Percentiles rank a stretch among this genome's conserved stretches.
These are phyloP conservation scores for Pyrenula massariospora DNA, from an alignment of 495 filamentous ascomycete species.

Conservation along the genomic window DNA sequence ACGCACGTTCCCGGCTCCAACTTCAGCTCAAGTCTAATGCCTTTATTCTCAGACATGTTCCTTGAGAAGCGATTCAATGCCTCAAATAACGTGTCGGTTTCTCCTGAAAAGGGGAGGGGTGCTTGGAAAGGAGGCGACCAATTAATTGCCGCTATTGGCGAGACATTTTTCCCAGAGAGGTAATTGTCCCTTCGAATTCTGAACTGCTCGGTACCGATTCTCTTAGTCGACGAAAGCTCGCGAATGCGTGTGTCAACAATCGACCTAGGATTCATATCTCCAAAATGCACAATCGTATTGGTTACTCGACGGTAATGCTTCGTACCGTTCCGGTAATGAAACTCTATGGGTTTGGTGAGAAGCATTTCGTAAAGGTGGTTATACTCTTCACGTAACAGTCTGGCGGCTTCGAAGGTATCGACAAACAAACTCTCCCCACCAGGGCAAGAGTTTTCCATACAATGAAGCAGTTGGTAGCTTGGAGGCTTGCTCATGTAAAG, in stretches of 20 bases:
- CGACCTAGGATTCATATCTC: background rate
- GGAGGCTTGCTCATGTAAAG: conserved; percentile 76
- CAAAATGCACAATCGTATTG: background rate
- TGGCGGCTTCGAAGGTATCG: conserved; percentile 55
- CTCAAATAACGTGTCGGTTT: conserved; percentile 6
- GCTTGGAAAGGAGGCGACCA: conserved; percentile 67
- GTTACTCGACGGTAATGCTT: conserved; percentile 27
- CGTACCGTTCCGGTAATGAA: conserved; percentile 54
- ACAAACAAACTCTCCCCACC: conserved; percentile 78
- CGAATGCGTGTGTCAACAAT: background rate
- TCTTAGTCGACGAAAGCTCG: background rate
- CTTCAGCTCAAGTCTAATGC: conserved; percentile 53
- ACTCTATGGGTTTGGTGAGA: conserved; percentile 31
- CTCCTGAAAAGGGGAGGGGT: conserved; percentile 17
- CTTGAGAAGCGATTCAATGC: conserved; percentile 34
- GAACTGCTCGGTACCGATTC: conserved; percentile 39
- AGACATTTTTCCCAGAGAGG: background rate
- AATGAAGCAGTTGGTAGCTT: conserved; percentile 76
- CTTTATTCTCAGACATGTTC: conserved; percentile 13
- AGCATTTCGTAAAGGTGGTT: conserved; percentile 26
- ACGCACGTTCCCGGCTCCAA: conserved; percentile 71
- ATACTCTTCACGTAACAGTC: conserved; percentile 18
- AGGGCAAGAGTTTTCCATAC: conserved; percentile 57
- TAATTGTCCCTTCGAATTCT: conserved; percentile 39
- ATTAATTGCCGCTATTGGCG: conserved; percentile 33